These are phyloP conservation scores for Penicillium alfredii DNA, from an alignment of 495 filamentous ascomycete species.

Conservation along the genomic window DNA sequence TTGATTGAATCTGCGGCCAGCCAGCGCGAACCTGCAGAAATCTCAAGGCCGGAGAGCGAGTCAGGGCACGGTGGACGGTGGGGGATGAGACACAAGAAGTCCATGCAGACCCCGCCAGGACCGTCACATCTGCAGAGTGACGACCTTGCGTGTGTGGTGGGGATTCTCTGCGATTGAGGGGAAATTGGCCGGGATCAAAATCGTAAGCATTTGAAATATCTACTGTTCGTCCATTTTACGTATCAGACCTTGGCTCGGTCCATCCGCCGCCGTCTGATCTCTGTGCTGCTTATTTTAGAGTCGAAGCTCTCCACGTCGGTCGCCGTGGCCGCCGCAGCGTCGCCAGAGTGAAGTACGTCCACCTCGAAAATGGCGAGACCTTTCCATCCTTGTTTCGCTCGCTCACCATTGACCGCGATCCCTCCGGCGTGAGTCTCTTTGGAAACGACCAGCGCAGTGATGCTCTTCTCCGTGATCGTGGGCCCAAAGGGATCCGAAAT, in stretches of 20 bases:
- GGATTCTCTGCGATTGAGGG: conserved; percentile 17
- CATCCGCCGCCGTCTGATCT: conserved; percentile 51
- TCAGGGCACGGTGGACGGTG: conserved; percentile 10
- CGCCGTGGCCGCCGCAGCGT: conserved; percentile 45
- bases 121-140: conserved; percentile 33
- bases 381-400: conserved; percentile 71
- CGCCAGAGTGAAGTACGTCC: conserved; percentile 74
- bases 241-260: conserved; percentile 32
- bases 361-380: conserved; percentile 78
- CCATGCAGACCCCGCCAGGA: conserved; percentile 23
- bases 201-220: conserved; percentile 9
- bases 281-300: conserved; percentile 86
- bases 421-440: conserved; percentile 82
- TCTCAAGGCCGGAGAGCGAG: conserved; percentile 20
- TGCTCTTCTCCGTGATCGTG: conserved; percentile 73
- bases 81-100: too few relatives aligned
- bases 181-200: conserved; percentile 19
- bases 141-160: conserved; percentile 13
- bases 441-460: conserved; percentile 83
- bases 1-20: conserved; percentile 34
- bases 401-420: conserved; percentile 72
- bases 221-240: too few relatives aligned
- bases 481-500: conserved; percentile 89
- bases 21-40: conserved; percentile 39
- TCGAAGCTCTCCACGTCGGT: conserved; percentile 62